Evolutionary conservation across 75 land plant species (phyloP), one percentile per base, ranked within the genome.

Genomic region (Pseudotsuga menziesii): DNA sequence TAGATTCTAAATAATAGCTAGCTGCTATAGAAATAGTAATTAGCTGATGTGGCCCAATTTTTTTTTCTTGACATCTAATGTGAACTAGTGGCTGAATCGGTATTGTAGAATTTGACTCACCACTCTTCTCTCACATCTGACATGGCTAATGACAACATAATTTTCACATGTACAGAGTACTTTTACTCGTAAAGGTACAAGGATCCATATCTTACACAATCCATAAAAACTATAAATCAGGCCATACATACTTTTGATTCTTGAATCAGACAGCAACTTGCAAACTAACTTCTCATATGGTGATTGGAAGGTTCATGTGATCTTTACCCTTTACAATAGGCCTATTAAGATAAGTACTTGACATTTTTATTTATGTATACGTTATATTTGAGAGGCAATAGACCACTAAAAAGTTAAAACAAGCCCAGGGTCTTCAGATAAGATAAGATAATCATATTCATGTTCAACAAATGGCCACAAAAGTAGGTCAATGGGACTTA

Each of bases 21-120:
- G 12, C 15, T 61, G 63, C 32, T 22, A 61, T 12, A 61, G 63
- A 1, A 25, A 61, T 61, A 26, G 3, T 61, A 26, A 2, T 23
- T 26, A 61, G 23, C 23, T 61, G 2, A 61, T 25, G 13, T 8
- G 12, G 27, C 0, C 9, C 63, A 61, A 7, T 12, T 26, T 4
- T 61, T 61, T 44, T 61, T 61, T 61, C 63, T 61, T 61, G 63
- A 61, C 63, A 61, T 25, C 63, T 61, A 23, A 8, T 23, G 63
- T 61, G 23, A 61, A 11, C 63, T 8, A 61, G 12, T 61, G 63
- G 63, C 13, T 61, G 12, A 0, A 61, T 11, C 12, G 14, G 9
- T 61, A 26, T 61, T 61, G 13, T 44, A 44, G 48, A 44, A 44
- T 44, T 44, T 6, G 48, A 44, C 48, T 44, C 48, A 5, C 48